phyloP scores from a whole-genome alignment of 176 grass and related monocot species.

The Aechmea fasciata region DNA sequence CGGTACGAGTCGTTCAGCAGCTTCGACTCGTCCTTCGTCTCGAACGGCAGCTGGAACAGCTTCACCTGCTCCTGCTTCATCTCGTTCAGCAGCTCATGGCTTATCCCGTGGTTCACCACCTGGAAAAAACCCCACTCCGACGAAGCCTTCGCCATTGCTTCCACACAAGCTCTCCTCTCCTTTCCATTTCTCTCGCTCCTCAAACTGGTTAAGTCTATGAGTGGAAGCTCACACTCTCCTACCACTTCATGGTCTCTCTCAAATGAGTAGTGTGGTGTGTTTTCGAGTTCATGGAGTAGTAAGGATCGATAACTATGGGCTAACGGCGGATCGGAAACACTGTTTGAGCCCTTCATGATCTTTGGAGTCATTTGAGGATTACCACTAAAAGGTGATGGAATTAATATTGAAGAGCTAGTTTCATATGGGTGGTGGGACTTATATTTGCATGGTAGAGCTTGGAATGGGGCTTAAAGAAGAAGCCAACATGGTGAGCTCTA shows the following conservation, averaged over 20 bases:
- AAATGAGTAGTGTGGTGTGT: not conserved
- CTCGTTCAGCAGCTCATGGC: slow-evolving; percentile 2
- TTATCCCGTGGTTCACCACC: slow-evolving; percentile 27
- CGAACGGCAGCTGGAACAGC: slow-evolving; percentile 24
- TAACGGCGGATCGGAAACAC: not conserved
- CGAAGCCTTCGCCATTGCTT: slow-evolving; percentile 13
- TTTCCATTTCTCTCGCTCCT: not conserved
- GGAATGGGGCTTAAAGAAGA: not conserved
- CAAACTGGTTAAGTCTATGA: slow-evolving; percentile 22
- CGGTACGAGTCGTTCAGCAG: slow-evolving; percentile 22
- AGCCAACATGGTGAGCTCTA: not conserved
- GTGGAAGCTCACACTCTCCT: slow-evolving; percentile 27
- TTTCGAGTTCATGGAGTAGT: not conserved
- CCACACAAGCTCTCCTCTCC: slow-evolving; percentile 11
- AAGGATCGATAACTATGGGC: not conserved
- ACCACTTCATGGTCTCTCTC: not conserved
- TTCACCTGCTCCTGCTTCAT: slow-evolving; percentile 20
- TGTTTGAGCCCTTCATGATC: not conserved
- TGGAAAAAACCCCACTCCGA: slow-evolving; percentile 40
- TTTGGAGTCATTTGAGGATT: not conserved
- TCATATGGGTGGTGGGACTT: not conserved
- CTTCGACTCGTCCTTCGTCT: slow-evolving; percentile 19
- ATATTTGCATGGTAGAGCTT: not conserved
- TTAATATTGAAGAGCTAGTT: not conserved
- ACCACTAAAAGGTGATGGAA: not conserved